Base-by-base conservation (phyloP, 495 filamentous ascomycete species). In the Letharia lupina region DNA sequence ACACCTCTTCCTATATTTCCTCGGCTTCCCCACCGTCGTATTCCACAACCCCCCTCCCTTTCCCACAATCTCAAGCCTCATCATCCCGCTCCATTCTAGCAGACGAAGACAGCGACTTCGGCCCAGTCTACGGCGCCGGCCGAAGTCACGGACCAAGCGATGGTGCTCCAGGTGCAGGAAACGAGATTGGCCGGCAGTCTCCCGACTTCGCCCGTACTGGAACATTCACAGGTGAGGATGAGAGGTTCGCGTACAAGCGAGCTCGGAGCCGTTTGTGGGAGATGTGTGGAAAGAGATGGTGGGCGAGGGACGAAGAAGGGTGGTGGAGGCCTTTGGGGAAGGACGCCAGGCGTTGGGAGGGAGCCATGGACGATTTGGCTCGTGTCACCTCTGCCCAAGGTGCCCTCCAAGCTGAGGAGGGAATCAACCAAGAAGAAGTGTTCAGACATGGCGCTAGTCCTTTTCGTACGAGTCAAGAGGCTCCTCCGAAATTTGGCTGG, bases 151-250 rank as follows among this genome's bases (percentile, higher is more conserved):
- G 69, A 16, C 65, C 67, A 41, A 63, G 67, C 52, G 66, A 70
- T 45, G 69, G 68, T 40, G 52, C 41, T 48, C 70, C 70, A 0
- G 70, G 69, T 15, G 68, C 68, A 15, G 70, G 70, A 15, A 68
- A 69, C 28, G 70, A 72, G 31, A 68, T 71, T 37, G 72, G 69
- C 56, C 62, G 63, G 15, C 66, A 68, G 4, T 23, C 48, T 31
- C 67, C 68, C 2, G 61, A 71, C 69, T 90, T 90, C 66, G 77
- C 75, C 45, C 78, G 82, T 47, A 80, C 82, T 0, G 73, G 76
- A 41, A 79, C 78, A 0, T 88, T 90, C 68, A 89, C 84, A 0
- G 89, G 88, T 23, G 85, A 89, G 71, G 88, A 90, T 72, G 88
- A 90, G 72, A 77, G 78, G 16, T 91, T 91, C 69, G 88, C 88